These are phyloP conservation scores for Starmerella powellii DNA, from an alignment of 805 yeast genomes.

Conservation along the genomic window DNA sequence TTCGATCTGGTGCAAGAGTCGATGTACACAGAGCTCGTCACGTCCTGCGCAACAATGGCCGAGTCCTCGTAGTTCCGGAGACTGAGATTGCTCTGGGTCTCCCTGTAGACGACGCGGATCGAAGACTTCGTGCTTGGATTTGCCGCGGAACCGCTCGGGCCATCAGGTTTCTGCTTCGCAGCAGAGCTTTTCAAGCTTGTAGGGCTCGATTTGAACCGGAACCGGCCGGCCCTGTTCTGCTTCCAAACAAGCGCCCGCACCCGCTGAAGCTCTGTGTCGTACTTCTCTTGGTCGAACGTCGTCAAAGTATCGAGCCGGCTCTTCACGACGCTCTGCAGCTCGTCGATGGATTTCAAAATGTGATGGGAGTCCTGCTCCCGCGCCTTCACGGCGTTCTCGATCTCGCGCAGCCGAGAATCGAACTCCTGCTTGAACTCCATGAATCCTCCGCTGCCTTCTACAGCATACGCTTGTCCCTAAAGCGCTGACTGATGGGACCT, in stretches of 20 bases:
- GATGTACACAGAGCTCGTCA: slow-evolving; percentile 22
- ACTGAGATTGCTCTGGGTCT: slow-evolving; percentile 4
- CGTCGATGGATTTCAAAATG: background rate
- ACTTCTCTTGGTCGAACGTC: slow-evolving; percentile 7
- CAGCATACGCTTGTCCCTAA: no score
- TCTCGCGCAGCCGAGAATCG: no score
- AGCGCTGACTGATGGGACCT: no score
- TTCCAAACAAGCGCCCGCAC: slow-evolving; percentile 5
- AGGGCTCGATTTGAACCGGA: slow-evolving; percentile 10
- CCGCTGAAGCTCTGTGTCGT: slow-evolving; percentile 4
- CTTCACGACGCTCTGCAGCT: slow-evolving; percentile 2
- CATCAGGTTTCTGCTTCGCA: no score
- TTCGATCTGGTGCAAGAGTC: slow-evolving; percentile 15
- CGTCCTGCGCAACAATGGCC: slow-evolving; percentile 13
- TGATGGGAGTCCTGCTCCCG: background rate
- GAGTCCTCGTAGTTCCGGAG: slow-evolving; percentile 17
- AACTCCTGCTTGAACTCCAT: no score
- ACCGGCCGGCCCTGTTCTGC: slow-evolving; percentile 4
- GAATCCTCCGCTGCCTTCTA: no score
- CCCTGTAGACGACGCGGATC: background rate
- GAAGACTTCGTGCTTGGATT: background rate
- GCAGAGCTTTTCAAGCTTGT: background rate
- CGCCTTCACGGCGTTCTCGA: no score
- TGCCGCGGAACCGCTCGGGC: no score
- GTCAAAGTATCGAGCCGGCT: background rate